Base-by-base conservation (phyloP, 1,139 yeast species). In the Zygosaccharomyces sapae region DNA sequence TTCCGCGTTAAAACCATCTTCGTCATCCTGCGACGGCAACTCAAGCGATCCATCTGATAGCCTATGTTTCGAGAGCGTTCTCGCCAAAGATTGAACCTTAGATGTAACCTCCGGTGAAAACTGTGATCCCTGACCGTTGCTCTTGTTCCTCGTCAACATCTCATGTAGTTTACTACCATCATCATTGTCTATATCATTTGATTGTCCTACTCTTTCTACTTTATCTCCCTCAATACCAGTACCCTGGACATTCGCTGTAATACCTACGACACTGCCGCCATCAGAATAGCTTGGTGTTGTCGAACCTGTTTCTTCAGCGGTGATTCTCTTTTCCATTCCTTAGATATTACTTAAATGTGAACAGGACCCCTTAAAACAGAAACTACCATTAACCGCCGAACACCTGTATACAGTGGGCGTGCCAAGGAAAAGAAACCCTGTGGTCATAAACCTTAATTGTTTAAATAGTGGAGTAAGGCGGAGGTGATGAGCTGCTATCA, bases 1-100 rank as follows among this genome's bases (percentile, higher is more conserved):
- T 18, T 48, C 48, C 9, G 59, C 65, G 40, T 59, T 57, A 38
- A 61, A 61, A 0, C 47, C 44, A 16, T 49, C 51, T 13, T 31
- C 34, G 18, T 51, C 50, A 12, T 39, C 37, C 20, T 30, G 41
- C 5, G 39, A 25, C 8, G 38, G 41, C 16, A 44, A 22, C n/a
- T 47, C 46, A 4, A 55, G 22, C 8, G 53, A 47, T 5, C 60
- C 63, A 38, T 56, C 57, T 37, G 57, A 53, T 2, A 57, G 53
- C 6, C 57, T 57, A 42, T 52, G 57, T 19, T 45, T 45, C 7
- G 64, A 59, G 25, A 62, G 46, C 33, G 56, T 58, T 36, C 54
- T 55, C 1, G 62, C 63, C 16, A 61, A 41, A 1, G 56, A 46
- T 40, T 57, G 58, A 4, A 61, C 57, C 19, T 53, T 54, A 3